Percentiles rank a stretch among this genome's conserved stretches.
phyloP scores from a whole-genome alignment of 1,284 basidiomycete genomes.

The Ustilago sp. region DNA sequence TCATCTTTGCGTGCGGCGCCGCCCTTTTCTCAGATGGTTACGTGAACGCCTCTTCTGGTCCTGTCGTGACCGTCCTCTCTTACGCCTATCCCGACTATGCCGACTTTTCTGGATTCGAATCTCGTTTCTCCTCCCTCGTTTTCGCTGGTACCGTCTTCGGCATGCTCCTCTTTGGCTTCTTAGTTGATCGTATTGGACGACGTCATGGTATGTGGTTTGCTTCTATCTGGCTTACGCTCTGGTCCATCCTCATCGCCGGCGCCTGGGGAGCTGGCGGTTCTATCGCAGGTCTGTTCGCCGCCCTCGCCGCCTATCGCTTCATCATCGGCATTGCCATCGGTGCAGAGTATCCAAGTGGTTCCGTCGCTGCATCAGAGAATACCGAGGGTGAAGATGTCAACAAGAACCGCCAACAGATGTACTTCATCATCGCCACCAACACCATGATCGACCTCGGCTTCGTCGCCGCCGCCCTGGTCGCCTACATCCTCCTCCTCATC shows the following conservation, averaged over 20 bases:
- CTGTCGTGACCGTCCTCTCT: conserved; percentile 55
- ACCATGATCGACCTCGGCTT: conserved; percentile 89
- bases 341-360: conserved; percentile 90
- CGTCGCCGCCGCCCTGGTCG: conserved; percentile 83
- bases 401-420: conserved; percentile 83
- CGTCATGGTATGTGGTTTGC: conserved; percentile 84
- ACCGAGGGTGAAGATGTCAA: conserved; percentile 80
- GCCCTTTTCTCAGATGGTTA: conserved; percentile 67
- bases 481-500: conserved; percentile 73
- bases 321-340: conserved; percentile 73
- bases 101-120: conserved; percentile 40
- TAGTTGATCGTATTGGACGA: conserved; percentile 84
- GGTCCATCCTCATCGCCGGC: conserved; percentile 76
- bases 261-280: conserved; percentile 83
- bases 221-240: conserved; percentile 56
- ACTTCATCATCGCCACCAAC: conserved; percentile 79
- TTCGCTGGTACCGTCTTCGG: conserved; percentile 77
- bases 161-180: conserved; percentile 70
- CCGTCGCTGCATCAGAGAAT: conserved; percentile 90
- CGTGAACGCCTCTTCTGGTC: conserved; percentile 55
- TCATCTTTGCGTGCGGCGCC: conserved; percentile 65
- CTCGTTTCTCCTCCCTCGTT: conserved; percentile 59
- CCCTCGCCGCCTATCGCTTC: conserved; percentile 79
- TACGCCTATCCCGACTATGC: conserved; percentile 44
- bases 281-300: conserved; percentile 78